Percentiles rank a stretch among this genome's conserved stretches.
Evolutionary conservation across 2,329 filamentous ascomycete species (phyloP).

Genomic region (Metarhizium rileyi): DNA sequence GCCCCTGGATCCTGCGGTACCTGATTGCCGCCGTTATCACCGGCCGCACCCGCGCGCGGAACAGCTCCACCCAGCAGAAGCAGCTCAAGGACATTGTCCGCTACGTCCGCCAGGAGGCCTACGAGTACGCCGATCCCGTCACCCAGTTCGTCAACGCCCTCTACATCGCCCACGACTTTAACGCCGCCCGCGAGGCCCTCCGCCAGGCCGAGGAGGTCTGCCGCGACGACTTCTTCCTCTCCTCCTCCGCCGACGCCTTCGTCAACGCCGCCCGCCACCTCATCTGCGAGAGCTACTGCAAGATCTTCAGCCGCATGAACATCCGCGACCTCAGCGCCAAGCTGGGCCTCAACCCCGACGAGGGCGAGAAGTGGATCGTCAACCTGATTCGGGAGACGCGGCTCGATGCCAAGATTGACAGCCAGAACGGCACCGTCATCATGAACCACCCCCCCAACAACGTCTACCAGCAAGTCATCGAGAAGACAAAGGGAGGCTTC

Average conservation of each 20-base stretch:
- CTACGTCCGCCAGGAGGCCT: constrained; percentile 91
- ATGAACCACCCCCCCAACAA: constrained; percentile 99
- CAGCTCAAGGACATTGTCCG: constrained; percentile 96
- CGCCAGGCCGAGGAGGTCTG: constrained; percentile 82
- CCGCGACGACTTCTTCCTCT: constrained; percentile 90
- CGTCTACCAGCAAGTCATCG: constrained; percentile 98
- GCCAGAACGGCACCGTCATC: constrained; percentile 94
- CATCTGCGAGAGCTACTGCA: constrained; percentile 99
- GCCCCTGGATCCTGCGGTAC: constrained; percentile 94
- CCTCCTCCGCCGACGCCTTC: constrained; percentile 73
- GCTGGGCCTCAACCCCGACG: constrained; percentile 82
- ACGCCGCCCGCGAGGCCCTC: constrained; percentile 87
- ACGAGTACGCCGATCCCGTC: constrained; percentile 94
- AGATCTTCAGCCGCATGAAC: constrained; percentile 97
- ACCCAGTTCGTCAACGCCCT: constrained; percentile 95
- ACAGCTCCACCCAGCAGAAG: constrained; percentile 86
- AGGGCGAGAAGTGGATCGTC: constrained; percentile 99
- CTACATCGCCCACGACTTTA: constrained; percentile 79
- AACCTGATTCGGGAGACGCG: constrained; percentile 97
- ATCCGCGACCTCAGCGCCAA: constrained; percentile 93
- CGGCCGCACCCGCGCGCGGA: constrained; percentile 71
- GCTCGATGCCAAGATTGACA: constrained; percentile 98
- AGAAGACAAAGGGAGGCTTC: constrained; percentile 97
- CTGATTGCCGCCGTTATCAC: constrained; percentile 91
- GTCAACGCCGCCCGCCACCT: constrained; percentile 91